These are phyloP conservation scores for Penicillium sp. DNA, from an alignment of 2,329 filamentous ascomycete species.

Conservation along the genomic window DNA sequence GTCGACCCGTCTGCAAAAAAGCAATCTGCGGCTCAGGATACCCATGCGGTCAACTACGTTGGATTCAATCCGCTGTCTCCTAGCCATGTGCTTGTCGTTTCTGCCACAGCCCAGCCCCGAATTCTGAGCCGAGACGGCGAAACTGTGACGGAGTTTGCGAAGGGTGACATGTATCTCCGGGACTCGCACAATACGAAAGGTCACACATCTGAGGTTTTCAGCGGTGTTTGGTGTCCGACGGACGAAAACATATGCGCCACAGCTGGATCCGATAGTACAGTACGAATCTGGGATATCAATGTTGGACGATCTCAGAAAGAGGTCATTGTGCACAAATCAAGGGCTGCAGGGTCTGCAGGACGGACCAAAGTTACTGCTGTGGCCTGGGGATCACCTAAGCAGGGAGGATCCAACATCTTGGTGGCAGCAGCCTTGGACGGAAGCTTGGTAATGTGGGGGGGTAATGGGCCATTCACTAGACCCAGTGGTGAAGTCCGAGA, in stretches of 20 bases:
- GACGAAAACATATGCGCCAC: slow-evolving; percentile 82
- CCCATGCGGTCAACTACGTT: slow-evolving; percentile 80
- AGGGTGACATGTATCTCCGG: slow-evolving; percentile 96
- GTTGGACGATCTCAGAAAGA: slow-evolving; percentile 84
- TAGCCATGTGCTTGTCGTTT: slow-evolving; percentile 74
- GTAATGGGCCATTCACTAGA: slow-evolving; percentile 76
- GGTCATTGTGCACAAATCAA: slow-evolving; percentile 93
- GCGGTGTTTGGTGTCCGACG: slow-evolving; percentile 83
- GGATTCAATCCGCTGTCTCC: slow-evolving; percentile 80
- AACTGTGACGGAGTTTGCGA: slow-evolving; percentile 78
- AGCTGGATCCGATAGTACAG: slow-evolving; percentile 87
- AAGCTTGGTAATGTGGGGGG: slow-evolving; percentile 83
- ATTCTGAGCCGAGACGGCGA: slow-evolving; percentile 87
- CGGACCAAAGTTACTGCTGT: slow-evolving; percentile 91
- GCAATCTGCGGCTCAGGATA: slow-evolving; percentile 63
- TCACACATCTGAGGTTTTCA: slow-evolving; percentile 85
- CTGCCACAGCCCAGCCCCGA: slow-evolving; percentile 83
- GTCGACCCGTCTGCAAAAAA: slow-evolving; percentile 81
- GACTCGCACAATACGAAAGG: slow-evolving; percentile 98
- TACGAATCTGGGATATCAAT: slow-evolving; percentile 96
- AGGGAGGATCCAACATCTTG: slow-evolving; percentile 73
- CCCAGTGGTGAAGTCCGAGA: slow-evolving; percentile 77
- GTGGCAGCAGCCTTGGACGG: slow-evolving; percentile 83
- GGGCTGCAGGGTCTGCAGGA: slow-evolving; percentile 77
- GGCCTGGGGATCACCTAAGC: slow-evolving; percentile 70